These are phyloP conservation scores for Mycena crocata DNA, from an alignment of 768 basidiomycete genomes.

Conservation along the genomic window DNA sequence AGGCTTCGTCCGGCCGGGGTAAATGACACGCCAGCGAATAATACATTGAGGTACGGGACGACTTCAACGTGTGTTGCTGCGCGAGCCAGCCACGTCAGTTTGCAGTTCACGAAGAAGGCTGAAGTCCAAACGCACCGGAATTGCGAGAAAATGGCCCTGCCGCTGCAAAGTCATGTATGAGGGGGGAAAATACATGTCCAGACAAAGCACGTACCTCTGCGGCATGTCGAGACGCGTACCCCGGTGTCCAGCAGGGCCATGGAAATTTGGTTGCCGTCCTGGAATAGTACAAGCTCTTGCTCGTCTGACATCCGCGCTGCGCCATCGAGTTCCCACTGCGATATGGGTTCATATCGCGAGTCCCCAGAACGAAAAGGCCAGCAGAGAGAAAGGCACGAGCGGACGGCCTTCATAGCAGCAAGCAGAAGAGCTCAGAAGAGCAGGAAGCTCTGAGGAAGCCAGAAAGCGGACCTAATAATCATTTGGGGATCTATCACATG, in stretches of 20 bases:
- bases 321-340: constrained; percentile 25
- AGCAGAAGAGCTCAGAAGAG: no score
- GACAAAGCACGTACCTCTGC: background rate
- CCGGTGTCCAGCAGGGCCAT: constrained; percentile 27
- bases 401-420: constrained; percentile 21
- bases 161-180: background rate
- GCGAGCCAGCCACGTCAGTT: background rate
- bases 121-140: constrained; percentile 4
- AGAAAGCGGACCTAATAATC: no score
- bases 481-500: no score
- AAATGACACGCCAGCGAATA: constrained; percentile 20
- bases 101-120: background rate
- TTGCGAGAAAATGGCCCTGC: constrained; percentile 14
- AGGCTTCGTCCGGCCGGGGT: constrained; percentile 26
- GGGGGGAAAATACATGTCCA: background rate
- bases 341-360: constrained; percentile 18
- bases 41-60: constrained; percentile 25
- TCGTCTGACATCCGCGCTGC: constrained; percentile 22
- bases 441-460: no score
- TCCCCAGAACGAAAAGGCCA: constrained; percentile 20
- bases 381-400: constrained; percentile 17
- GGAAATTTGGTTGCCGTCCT: constrained; percentile 23
- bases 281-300: constrained; percentile 25
- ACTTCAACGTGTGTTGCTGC: constrained; percentile 17
- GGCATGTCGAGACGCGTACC: constrained; percentile 10